Conservation (phyloP, 805 yeast genomes). For the Zygosaccharomyces kombuchaensis region DNA sequence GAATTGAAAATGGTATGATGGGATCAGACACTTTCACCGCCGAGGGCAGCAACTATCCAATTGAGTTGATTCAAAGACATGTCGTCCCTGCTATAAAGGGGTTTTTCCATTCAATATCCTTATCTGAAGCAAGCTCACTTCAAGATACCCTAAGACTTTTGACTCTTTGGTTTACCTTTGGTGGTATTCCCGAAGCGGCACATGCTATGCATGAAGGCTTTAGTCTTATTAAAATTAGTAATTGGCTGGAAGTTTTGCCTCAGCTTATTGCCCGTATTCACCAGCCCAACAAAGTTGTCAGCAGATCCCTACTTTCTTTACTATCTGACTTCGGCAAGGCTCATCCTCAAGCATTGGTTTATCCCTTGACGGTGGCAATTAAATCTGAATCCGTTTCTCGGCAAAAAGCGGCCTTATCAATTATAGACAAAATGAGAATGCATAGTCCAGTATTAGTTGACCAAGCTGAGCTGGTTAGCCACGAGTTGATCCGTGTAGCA, state of each 20-base stretch:
- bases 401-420: conserved; percentile 85
- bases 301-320: conserved; percentile 71
- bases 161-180: conserved; percentile 94
- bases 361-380: conserved; percentile 92
- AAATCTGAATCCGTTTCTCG: conserved; percentile 88
- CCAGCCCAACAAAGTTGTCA: conserved; percentile 84
- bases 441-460: conserved; percentile 83
- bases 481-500: conserved; percentile 89
- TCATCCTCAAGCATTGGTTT: conserved; percentile 95
- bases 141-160: conserved; percentile 89
- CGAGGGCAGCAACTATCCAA: conserved; percentile 34
- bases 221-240: conserved; percentile 80
- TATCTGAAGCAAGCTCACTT: conserved; percentile 79
- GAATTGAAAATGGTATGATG: conserved; percentile 25
- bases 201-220: conserved; percentile 89
- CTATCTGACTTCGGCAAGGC: conserved; percentile 86
- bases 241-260: conserved; percentile 94
- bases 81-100: conserved; percentile 96
- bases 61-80: conserved; percentile 70
- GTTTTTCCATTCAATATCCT: conserved; percentile 87
- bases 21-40: conserved; percentile 32
- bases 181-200: conserved; percentile 89
- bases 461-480: conserved; percentile 91
- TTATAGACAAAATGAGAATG: conserved; percentile 85
- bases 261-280: conserved; percentile 95